Evolutionary conservation across 441 rosid species (phyloP).

Genomic region (Dalechampia spathulata): DNA sequence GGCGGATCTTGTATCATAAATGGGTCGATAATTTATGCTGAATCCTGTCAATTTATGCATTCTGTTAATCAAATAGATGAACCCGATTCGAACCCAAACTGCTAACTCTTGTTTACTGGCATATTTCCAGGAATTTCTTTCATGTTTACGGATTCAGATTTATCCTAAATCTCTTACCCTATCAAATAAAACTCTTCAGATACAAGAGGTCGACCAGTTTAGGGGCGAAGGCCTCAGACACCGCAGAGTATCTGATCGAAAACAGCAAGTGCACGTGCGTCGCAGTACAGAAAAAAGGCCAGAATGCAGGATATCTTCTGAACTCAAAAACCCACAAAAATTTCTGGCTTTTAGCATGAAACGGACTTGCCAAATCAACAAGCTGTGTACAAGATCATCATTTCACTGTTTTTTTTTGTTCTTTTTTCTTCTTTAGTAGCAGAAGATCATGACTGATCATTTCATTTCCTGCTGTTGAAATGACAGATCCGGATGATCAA

Average conservation of each 20-base stretch:
- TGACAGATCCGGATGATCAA: neutral
- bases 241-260: conserved; percentile 77
- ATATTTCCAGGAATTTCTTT: too few species aligned
- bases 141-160: too few species aligned
- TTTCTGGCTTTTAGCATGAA: conserved; percentile 89
- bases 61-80: too few species aligned
- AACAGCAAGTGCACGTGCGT: conserved; percentile 78
- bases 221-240: conserved; percentile 49
- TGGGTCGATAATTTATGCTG: too few species aligned
- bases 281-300: conserved; percentile 76
- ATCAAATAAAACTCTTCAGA: too few species aligned
- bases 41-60: too few species aligned
- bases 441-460: neutral
- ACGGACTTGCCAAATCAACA: too few species aligned
- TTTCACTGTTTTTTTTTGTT: neutral
- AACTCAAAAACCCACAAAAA: conserved; percentile 79
- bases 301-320: conserved; percentile 77
- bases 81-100: too few species aligned
- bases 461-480: conserved; percentile 1
- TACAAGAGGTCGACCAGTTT: conserved; percentile 44
- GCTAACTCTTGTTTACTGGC: too few species aligned
- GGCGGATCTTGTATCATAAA: too few species aligned
- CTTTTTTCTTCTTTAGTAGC: neutral
- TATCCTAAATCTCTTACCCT: too few species aligned
- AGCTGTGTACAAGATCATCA: too few species aligned